These are phyloP conservation scores for Podospora comata DNA, from an alignment of 495 filamentous ascomycete species.

Conservation along the genomic window DNA sequence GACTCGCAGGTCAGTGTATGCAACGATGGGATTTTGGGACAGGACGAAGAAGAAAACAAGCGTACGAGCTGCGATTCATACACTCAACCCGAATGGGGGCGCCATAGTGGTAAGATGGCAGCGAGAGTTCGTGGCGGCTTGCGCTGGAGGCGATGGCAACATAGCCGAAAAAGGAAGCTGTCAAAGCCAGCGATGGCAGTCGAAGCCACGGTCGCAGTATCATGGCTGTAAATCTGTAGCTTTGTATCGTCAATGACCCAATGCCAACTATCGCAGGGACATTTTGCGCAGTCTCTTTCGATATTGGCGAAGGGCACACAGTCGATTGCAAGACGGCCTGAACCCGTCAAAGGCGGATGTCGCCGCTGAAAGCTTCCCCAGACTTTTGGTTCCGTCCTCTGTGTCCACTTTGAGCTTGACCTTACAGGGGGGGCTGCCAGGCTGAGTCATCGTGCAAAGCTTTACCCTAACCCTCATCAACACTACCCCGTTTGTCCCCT, in stretches of 20 bases:
- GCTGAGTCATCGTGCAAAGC: background rate
- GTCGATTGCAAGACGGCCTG: background rate
- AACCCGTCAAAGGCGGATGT: background rate
- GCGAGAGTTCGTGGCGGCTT: conserved; percentile 23
- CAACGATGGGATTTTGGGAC: background rate
- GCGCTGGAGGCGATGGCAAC: conserved; percentile 13
- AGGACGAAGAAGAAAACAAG: conserved; percentile 6
- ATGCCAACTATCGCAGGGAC: background rate
- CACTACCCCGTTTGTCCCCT: background rate
- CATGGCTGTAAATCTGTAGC: background rate
- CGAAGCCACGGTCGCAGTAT: conserved; percentile 3
- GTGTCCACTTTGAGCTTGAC: background rate
- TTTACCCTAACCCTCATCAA: background rate
- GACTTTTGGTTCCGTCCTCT: background rate
- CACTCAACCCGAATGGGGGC: conserved; percentile 50
- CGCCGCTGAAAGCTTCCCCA: background rate
- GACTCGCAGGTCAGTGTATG: background rate
- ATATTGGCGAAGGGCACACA: background rate
- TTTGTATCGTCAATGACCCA: background rate
- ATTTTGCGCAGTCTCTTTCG: background rate
- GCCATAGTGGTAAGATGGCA: conserved; percentile 50
- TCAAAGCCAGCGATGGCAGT: conserved; percentile 6
- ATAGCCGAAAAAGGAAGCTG: conserved; percentile 3
- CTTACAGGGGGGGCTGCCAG: background rate
- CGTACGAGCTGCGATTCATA: conserved; percentile 56